phyloP scores from a whole-genome alignment of 352 stramenopile genomes.

The Globisporangium barbulae region DNA sequence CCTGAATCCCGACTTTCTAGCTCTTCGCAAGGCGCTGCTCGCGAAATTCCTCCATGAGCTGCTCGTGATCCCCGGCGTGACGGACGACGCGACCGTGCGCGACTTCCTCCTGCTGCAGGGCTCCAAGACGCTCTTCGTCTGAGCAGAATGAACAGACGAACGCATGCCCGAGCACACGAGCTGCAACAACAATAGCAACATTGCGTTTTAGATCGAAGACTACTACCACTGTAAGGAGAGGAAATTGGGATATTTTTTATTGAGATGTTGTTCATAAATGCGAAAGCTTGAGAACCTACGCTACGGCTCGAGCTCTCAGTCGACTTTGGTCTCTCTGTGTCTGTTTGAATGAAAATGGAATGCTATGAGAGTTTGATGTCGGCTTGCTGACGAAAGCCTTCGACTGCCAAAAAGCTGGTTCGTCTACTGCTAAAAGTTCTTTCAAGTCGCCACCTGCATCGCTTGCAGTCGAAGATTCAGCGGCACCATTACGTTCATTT shows the following conservation, averaged over 20 bases:
- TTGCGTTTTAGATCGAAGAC: too few relatives aligned
- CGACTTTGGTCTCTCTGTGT: neutral
- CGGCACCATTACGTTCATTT: neutral
- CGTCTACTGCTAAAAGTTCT: neutral
- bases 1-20: constrained; percentile 67
- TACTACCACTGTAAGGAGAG: constrained; percentile 1
- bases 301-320: neutral
- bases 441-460: neutral
- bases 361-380: neutral
- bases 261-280: neutral
- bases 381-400: too few relatives aligned
- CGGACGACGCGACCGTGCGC: constrained; percentile 48
- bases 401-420: neutral
- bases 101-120: constrained; percentile 64
- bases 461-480: neutral
- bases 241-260: neutral
- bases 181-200: neutral
- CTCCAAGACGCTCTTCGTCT: constrained; percentile 63
- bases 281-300: neutral
- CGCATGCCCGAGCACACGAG: neutral
- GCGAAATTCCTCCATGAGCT: constrained; percentile 56
- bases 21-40: constrained; percentile 45
- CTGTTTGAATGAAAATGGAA: constrained; percentile 1
- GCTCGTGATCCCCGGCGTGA: constrained; percentile 58
- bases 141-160: constrained; percentile 9